Conservation (phyloP, 306 rosid genomes). For the Medicago ruthenica region DNA sequence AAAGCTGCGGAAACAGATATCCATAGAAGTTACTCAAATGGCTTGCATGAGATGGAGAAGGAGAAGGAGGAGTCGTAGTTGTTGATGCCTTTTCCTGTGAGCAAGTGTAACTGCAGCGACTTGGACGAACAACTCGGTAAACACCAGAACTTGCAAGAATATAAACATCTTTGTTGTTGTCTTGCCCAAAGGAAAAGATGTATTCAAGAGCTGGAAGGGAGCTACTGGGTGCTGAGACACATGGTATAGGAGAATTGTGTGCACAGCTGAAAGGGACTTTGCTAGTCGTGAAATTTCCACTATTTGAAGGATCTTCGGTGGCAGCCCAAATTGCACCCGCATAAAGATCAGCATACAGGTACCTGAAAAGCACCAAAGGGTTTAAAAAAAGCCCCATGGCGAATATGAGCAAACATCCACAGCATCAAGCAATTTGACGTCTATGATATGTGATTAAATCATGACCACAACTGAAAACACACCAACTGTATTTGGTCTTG, state of each 20-base stretch:
- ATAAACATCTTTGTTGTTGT: slow-evolving; percentile 71
- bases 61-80: neutral
- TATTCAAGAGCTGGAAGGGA: slow-evolving; percentile 70
- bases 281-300: slow-evolving; percentile 70
- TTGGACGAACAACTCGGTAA: slow-evolving; percentile 76
- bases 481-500: neutral
- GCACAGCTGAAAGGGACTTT: slow-evolving; percentile 72
- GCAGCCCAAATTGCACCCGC: slow-evolving; percentile 74
- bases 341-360: slow-evolving; percentile 79
- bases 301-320: slow-evolving; percentile 66
- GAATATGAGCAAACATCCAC: neutral
- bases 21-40: slow-evolving; percentile 34
- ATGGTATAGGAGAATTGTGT: slow-evolving; percentile 65
- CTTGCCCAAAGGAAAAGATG: slow-evolving; percentile 76
- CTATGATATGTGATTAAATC: neutral
- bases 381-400: neutral
- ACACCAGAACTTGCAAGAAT: slow-evolving; percentile 75
- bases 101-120: slow-evolving; percentile 65
- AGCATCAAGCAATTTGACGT: neutral
- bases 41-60: slow-evolving; percentile 42
- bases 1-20: slow-evolving; percentile 32
- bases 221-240: slow-evolving; percentile 58
- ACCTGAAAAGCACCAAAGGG: slow-evolving; percentile 51
- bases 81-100: slow-evolving; percentile 61
- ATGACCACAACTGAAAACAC: too few species aligned